phyloP scores from a whole-genome alignment of 768 basidiomycete species.

The Lactarius akahatsu region DNA sequence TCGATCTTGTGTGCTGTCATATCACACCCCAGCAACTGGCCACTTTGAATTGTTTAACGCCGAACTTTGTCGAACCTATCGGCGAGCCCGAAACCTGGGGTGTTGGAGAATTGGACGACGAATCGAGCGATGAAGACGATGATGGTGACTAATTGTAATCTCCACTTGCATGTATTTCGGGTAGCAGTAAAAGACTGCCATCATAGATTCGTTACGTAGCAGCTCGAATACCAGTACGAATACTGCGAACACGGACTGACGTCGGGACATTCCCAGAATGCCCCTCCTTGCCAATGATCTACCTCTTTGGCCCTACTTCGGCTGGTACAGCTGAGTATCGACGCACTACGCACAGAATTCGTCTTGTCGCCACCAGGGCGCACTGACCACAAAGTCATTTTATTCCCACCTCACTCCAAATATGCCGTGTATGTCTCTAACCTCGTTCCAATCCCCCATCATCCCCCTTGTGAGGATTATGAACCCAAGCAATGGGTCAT shows the following conservation, averaged over 20 bases:
- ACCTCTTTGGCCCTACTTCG: not conserved
- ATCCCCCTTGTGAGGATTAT: no score
- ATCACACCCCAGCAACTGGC: constrained; percentile 20
- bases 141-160: not conserved
- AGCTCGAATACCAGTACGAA: not conserved
- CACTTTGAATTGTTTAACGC: constrained; percentile 10
- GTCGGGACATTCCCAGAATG: not conserved
- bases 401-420: no score
- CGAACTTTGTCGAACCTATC: not conserved
- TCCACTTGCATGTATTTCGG: not conserved
- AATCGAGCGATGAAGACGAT: constrained; percentile 10
- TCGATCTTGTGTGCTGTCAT: constrained; percentile 11
- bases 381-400: no score
- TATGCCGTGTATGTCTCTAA: no score
- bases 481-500: no score
- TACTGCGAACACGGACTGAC: not conserved
- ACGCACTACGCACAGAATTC: not conserved
- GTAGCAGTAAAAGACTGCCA: not conserved
- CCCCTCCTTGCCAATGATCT: not conserved
- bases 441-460: no score
- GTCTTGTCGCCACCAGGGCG: not conserved
- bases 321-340: not conserved
- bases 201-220: not conserved
- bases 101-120: constrained; percentile 13
- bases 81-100: constrained; percentile 22